phyloP scores from a whole-genome alignment of 2,329 filamentous ascomycete species.

The Trichoderma sp. region DNA sequence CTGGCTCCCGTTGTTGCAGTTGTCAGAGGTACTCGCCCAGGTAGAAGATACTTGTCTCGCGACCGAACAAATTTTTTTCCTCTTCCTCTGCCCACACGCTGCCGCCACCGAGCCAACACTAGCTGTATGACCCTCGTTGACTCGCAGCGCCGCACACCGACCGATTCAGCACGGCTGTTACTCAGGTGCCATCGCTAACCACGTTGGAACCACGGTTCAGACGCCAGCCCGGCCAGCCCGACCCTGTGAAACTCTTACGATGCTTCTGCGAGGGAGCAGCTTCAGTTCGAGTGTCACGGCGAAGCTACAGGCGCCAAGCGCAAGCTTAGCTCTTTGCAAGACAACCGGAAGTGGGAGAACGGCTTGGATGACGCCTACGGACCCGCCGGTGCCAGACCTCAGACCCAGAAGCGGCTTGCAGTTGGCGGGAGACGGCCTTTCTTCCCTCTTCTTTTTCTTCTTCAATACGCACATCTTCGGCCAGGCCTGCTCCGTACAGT shows the following conservation, averaged over 20 bases:
- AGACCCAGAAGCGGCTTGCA: slow-evolving; percentile 17
- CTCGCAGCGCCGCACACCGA: slow-evolving; percentile 5
- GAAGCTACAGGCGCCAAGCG: not conserved
- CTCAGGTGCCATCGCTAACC: not conserved
- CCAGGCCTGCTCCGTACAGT: slow-evolving; percentile 7
- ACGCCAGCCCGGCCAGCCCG: slow-evolving; percentile 15
- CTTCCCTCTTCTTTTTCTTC: not conserved
- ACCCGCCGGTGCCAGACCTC: slow-evolving; percentile 15
- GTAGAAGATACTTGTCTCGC: slow-evolving; percentile 4
- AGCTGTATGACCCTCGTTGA: not conserved
- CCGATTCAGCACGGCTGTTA: not conserved
- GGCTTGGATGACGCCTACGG: slow-evolving; percentile 15
- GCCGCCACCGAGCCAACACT: slow-evolving; percentile 8
- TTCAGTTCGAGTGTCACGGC: slow-evolving; percentile 3
- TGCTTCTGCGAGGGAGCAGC: not conserved
- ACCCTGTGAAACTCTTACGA: not conserved
- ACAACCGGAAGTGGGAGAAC: slow-evolving; percentile 13
- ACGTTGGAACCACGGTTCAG: not conserved
- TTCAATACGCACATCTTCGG: not conserved
- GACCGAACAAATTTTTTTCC: not conserved
- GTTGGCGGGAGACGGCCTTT: not conserved
- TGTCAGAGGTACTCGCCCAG: not conserved
- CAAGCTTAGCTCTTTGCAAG: slow-evolving; percentile 6
- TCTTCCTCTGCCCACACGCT: not conserved
- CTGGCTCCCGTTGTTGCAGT: not conserved